These are phyloP conservation scores for Patellifolia procumbens DNA, from an alignment of 179 eudicot genomes.

Conservation along the genomic window DNA sequence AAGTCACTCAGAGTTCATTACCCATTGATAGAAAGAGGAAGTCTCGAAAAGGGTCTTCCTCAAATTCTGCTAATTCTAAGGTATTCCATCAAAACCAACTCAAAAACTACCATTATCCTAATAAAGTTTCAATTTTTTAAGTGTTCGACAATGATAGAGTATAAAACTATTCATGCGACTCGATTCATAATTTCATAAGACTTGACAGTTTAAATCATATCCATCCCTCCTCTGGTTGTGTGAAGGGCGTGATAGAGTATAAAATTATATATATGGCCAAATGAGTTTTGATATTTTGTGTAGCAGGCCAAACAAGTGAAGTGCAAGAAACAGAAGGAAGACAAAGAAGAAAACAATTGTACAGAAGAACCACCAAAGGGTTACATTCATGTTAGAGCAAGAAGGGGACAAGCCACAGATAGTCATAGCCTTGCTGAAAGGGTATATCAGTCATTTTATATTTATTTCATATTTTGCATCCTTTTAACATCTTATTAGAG, in stretches of 20 bases:
- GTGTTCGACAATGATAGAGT: no score
- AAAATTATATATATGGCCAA: no score
- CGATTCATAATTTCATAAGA: no score
- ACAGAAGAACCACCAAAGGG: constrained; percentile 50
- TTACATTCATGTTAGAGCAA: constrained; percentile 85
- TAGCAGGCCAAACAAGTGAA: constrained; percentile 44
- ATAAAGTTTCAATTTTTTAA: no score
- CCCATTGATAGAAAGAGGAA: constrained; percentile 46
- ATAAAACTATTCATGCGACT: no score
- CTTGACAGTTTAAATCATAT: no score
- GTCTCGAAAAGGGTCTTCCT: constrained; percentile 37
- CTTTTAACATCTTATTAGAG: no score
- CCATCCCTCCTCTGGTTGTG: no score
- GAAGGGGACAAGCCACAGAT: constrained; percentile 84
- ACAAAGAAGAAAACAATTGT: constrained; percentile 28
- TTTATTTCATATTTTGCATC: not conserved
- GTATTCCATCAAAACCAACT: constrained; percentile 29
- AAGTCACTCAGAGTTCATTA: constrained; percentile 28
- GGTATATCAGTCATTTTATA: constrained; percentile 34
- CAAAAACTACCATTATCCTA: not conserved
- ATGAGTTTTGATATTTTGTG: not conserved
- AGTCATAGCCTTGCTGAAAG: constrained; percentile 85
- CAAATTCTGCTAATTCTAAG: constrained; percentile 53
- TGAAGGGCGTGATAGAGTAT: no score
- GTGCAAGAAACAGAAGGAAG: constrained; percentile 46